phyloP scores from a whole-genome alignment of 2,329 filamentous ascomycete species.

The Colletotrichum destructivum region DNA sequence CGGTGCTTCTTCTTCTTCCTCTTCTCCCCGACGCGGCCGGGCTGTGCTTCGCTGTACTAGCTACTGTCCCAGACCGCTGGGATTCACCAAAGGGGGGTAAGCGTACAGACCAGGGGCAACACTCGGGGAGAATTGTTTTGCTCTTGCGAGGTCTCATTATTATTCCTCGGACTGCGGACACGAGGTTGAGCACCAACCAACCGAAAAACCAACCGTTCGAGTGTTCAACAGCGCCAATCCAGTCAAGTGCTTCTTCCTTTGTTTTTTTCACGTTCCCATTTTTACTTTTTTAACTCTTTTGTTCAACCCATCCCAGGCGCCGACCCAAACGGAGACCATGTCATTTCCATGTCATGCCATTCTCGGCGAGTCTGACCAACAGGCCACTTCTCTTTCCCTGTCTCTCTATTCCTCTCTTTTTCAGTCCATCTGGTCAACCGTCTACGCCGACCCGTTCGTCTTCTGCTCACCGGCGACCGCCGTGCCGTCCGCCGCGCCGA shows the following conservation, averaged over 20 bases:
- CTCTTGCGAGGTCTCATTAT: neutral
- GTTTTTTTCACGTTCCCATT: conserved; percentile 7
- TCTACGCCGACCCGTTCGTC: conserved; percentile 43
- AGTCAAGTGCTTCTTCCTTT: conserved; percentile 12
- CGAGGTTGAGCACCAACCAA: no score
- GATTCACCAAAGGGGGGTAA: neutral
- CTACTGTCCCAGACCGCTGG: neutral
- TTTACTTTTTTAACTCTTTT: conserved; percentile 20
- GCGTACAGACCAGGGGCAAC: no score
- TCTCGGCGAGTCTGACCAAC: conserved; percentile 8
- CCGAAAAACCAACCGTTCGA: no score
- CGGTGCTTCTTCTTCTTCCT: no score
- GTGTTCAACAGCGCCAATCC: neutral
- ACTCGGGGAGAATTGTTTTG: no score
- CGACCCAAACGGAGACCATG: neutral
- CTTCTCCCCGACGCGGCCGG: neutral
- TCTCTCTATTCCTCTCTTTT: neutral
- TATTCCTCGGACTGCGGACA: no score
- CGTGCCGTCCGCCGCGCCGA: conserved; percentile 61
- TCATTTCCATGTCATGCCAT: neutral
- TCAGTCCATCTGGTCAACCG: conserved; percentile 54
- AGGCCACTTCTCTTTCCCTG: no score
- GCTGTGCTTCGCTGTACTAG: neutral
- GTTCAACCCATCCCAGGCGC: neutral
- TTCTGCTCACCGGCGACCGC: conserved; percentile 53